Evolutionary conservation across 2,329 filamentous ascomycete species (phyloP).

Genomic region (Sclerotinia subarctica): DNA sequence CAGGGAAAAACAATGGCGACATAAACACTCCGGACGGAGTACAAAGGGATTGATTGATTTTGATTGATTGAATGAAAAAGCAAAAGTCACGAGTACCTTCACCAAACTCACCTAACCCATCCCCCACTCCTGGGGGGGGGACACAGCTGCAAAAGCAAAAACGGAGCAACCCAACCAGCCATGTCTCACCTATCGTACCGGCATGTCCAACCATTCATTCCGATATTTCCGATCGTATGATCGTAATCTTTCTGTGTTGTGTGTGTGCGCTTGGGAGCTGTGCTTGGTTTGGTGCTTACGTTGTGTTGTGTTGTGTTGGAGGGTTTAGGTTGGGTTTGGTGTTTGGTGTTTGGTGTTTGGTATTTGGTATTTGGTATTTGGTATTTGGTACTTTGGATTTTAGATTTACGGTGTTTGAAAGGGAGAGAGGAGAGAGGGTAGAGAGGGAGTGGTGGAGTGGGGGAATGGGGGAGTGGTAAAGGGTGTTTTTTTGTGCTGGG

Average conservation of each 20-base stretch:
- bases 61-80: too few relatives aligned
- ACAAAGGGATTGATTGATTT: too few relatives aligned
- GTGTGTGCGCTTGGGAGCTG: not conserved
- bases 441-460: too few relatives aligned
- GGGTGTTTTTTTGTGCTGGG: not conserved
- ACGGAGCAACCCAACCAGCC: not conserved
- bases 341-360: not conserved
- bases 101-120: slow-evolving; percentile 11
- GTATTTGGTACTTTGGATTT: too few relatives aligned
- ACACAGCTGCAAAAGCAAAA: not conserved
- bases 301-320: not conserved
- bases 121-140: slow-evolving; percentile 2
- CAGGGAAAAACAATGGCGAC: too few relatives aligned
- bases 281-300: not conserved
- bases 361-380: too few relatives aligned
- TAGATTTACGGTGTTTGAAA: not conserved
- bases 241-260: not conserved
- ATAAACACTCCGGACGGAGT: too few relatives aligned
- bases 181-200: slow-evolving; percentile 6
- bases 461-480: not conserved
- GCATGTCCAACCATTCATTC: slow-evolving; percentile 5
- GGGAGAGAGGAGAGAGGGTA: too few relatives aligned
- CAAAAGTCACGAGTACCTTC: too few relatives aligned
- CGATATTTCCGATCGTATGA: slow-evolving; percentile 16
- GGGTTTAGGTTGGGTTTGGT: not conserved